These are phyloP conservation scores for Lactifluus rugatus DNA, from an alignment of 768 basidiomycete species.

Conservation along the genomic window DNA sequence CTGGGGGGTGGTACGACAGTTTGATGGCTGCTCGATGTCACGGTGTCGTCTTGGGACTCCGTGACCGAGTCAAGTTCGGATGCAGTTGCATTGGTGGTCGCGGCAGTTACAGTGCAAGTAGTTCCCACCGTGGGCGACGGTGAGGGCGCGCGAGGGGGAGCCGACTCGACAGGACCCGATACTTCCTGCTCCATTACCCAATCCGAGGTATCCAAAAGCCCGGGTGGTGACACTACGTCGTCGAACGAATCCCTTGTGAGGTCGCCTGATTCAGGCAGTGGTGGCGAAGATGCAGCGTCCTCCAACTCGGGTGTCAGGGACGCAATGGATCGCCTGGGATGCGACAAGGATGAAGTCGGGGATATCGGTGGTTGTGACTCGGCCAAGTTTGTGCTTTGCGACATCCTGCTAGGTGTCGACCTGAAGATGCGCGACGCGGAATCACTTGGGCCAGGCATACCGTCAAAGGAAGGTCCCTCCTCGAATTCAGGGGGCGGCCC, in stretches of 20 bases:
- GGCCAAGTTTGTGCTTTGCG: not conserved
- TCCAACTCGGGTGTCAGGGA: not conserved
- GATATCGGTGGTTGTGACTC: not conserved
- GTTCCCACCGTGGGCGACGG: conserved; percentile 12
- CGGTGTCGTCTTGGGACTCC: not conserved
- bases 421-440: not conserved
- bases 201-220: not conserved
- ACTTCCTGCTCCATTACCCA: not conserved
- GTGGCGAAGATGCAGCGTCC: not conserved
- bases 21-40: not conserved
- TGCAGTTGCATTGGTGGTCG: not conserved
- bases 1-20: not conserved
- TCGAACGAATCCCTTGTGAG: not conserved
- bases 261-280: not conserved
- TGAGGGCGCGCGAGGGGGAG: not conserved
- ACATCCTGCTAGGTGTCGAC: conserved; percentile 5
- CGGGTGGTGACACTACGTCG: not conserved
- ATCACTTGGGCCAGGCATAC: conserved; percentile 4
- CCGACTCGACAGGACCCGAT: not conserved
- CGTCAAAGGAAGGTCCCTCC: conserved; percentile 12
- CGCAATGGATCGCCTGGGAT: not conserved
- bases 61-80: not conserved
- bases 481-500: conserved; percentile 48
- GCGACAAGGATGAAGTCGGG: not conserved
- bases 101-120: not conserved